Evolutionary conservation across 768 basidiomycete species (phyloP).

Genomic region (Lyophyllum semitale): DNA sequence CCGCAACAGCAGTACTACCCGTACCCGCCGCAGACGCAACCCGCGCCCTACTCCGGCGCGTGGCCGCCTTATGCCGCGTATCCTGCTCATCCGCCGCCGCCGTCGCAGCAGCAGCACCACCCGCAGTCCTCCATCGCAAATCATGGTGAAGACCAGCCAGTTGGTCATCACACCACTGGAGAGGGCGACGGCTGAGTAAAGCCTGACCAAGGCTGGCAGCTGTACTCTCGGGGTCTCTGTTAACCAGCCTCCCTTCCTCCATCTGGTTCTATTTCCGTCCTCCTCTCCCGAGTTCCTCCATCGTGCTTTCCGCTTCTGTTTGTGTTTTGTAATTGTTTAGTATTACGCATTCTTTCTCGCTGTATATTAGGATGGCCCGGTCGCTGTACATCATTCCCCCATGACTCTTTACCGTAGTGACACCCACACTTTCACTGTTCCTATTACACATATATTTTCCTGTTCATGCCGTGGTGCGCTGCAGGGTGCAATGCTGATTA

Average conservation of each 20-base stretch:
- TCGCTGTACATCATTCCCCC: not conserved
- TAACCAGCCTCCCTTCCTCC: slow-evolving; percentile 17
- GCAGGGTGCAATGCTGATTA: not conserved
- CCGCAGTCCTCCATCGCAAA: slow-evolving; percentile 22
- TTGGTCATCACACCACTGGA: not conserved
- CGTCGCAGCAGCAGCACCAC: not conserved
- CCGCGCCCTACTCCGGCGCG: not conserved
- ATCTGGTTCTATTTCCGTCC: not conserved
- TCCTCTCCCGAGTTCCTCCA: slow-evolving; percentile 15
- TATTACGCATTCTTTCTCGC: not conserved
- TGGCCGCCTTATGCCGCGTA: slow-evolving; percentile 10
- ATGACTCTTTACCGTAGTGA: not conserved
- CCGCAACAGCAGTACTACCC: slow-evolving; percentile 11
- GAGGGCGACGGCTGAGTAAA: slow-evolving; percentile 1
- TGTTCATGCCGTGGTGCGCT: not conserved
- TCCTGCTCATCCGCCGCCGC: not conserved
- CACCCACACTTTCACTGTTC: not conserved
- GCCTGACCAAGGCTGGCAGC: slow-evolving; percentile 12
- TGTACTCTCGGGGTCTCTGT: slow-evolving; percentile 20
- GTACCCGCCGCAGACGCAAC: slow-evolving; percentile 11
- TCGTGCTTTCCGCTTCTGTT: not conserved
- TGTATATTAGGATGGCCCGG: slow-evolving; percentile 15
- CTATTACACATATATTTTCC: not conserved
- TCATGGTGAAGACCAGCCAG: not conserved
- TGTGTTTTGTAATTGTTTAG: slow-evolving; percentile 4